Conservation (phyloP, 495 filamentous ascomycete species). For the Thozetella sp. region DNA sequence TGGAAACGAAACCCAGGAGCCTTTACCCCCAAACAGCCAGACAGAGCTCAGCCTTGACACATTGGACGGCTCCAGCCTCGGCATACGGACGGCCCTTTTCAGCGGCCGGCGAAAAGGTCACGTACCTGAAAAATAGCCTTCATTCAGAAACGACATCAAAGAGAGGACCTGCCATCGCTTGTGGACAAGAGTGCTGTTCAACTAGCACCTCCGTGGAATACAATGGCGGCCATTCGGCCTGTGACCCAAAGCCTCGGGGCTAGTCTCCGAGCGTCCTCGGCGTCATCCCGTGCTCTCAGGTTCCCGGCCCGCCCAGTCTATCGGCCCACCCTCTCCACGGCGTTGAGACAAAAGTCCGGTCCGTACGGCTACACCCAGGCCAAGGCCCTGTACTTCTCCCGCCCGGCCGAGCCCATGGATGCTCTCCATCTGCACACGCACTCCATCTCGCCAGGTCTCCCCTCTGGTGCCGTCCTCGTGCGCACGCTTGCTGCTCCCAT, state of each 20-base stretch:
- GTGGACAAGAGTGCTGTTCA: neutral
- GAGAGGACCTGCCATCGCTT: neutral
- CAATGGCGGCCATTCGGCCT: neutral
- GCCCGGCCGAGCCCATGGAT: constrained; percentile 83
- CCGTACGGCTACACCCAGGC: constrained; percentile 96
- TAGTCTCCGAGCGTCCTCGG: neutral
- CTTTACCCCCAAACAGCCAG: no score
- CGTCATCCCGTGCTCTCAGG: neutral
- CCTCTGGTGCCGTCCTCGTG: constrained; percentile 66
- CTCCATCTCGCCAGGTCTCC: constrained; percentile 78
- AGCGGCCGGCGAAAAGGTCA: no score
- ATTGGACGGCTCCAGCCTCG: neutral
- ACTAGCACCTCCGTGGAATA: neutral
- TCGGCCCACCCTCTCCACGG: neutral
- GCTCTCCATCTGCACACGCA: constrained; percentile 80
- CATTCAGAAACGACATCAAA: neutral
- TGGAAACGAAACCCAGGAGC: no score
- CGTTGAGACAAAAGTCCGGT: constrained; percentile 42
- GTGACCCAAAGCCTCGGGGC: no score
- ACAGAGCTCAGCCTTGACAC: no score
- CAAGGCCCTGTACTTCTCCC: constrained; percentile 83
- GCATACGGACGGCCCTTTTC: neutral
- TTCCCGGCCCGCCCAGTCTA: neutral
- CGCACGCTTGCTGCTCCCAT: constrained; percentile 82
- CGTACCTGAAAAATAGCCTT: no score